Base-by-base conservation (phyloP, 2,329 filamentous ascomycete genomes). In the Onygenales sp. region DNA sequence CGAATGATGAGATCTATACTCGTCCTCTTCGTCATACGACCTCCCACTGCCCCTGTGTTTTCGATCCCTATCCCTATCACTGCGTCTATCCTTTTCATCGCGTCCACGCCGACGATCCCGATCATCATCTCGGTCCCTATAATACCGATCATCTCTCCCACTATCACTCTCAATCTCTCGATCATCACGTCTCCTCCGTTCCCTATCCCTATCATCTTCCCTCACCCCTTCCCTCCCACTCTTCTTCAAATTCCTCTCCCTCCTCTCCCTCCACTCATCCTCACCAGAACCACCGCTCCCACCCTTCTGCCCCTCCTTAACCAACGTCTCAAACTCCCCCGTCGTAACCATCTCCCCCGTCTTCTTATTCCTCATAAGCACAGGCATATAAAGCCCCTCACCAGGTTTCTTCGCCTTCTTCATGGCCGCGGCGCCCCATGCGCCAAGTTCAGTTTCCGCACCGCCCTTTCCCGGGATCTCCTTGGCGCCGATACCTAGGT, bases 401-500 rank as follows among this genome's bases (percentile, higher is more conserved):
- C 63, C 66, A 39, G 64, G 69, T 48, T 76, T 69, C 57, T 77
- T 78, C 55, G 74, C 75, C 51, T 76, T 75, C 51, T 74, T 73
- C 69, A 76, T 78, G 11, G 77, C 75, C 8, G 74, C 70, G 57
- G 86, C 87, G 10, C 90, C 86, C 88, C 88, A 94, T 1, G 82
- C 85, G 1, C 87, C 89, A 14, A 94, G 72, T 60, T 94, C 88
- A 57, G 88, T 79, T 21, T 86, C 83, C 13, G 70, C 38, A 13
- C 69, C 6, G 68, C 68, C 46, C 41, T 77, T 74, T 1, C 77
- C 78, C 5, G 77, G 75, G 21, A 89, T 78, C 63, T 89, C 84
- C 65, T 92, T 95, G 9, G 91, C 91, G 3, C 92, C 93, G 7
- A 97, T 85, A 0, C 93, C 93, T 8, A 97, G 76, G 53, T 94